Conservation (phyloP, 2,329 filamentous ascomycete genomes). For the Fusarium poae region DNA sequence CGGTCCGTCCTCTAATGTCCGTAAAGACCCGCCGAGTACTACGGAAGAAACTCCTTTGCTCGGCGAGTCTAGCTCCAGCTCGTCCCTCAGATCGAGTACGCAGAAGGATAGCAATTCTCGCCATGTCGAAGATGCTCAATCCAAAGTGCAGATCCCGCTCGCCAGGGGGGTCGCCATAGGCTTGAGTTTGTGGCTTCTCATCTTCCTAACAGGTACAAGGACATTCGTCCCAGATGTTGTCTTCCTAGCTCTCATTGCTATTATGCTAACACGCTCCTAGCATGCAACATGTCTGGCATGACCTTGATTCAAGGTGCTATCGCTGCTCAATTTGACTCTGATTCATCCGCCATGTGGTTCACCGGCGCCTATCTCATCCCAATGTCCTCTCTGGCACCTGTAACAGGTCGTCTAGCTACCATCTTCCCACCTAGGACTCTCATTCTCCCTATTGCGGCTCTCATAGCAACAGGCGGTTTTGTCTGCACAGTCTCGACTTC, state of each 20-base stretch:
- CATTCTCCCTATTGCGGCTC: constrained; percentile 70
- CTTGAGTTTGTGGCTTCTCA: constrained; percentile 47
- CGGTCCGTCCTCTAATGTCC: constrained; percentile 15
- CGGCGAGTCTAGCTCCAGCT: constrained; percentile 12
- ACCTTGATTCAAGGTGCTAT: constrained; percentile 84
- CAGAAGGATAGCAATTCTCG: constrained; percentile 14
- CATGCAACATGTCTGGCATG: constrained; percentile 82
- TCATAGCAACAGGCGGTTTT: constrained; percentile 71
- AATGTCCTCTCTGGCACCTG: constrained; percentile 73
- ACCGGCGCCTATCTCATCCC: constrained; percentile 78
- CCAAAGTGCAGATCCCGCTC: constrained; percentile 45
- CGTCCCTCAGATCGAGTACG: background rate
- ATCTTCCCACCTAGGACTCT: constrained; percentile 79
- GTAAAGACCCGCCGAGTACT: constrained; percentile 1
- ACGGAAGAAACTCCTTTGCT: constrained; percentile 46
- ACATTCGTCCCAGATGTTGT: background rate
- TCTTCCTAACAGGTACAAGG: constrained; percentile 48
- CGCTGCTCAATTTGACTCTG: constrained; percentile 78
- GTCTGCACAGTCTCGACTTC: constrained; percentile 72
- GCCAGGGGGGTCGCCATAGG: constrained; percentile 61
- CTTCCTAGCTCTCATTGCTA: background rate
- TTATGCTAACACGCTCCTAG: constrained; percentile 49
- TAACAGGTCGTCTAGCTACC: constrained; percentile 78
- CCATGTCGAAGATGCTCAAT: constrained; percentile 15
- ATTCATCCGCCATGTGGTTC: constrained; percentile 81